Evolutionary conservation across 805 yeast genomes (phyloP), one percentile per base, ranked within the genome.

Genomic region (Sugiyamaella valdiviana): DNA sequence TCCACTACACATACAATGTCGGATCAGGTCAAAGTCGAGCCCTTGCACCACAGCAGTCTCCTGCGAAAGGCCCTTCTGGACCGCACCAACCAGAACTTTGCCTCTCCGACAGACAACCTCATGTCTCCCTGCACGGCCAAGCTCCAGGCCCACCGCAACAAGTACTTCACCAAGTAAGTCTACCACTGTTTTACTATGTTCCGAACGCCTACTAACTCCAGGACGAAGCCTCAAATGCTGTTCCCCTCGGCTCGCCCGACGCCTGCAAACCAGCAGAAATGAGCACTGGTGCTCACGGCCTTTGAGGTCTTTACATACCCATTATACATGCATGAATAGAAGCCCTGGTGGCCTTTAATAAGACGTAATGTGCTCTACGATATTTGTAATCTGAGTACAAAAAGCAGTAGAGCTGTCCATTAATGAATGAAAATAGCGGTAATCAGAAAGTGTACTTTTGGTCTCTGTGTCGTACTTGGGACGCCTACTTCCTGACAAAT

Each of bases 111-210:
- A 2, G 85, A 79, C 56, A 74, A 68, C 43, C 53, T 78, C 53
- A 61, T 79, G 62, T 77, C 82, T 2, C 83, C 84, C 23, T 76
- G 82, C 57, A 71, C 82, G 1, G 75, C 76, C 53, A 79, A 76
- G 60, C 62, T 79, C 51, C 75, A 62, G 51, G 74, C 73, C 35
- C 80, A 77, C 54, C 75, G 72, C 61, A 64, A 60, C 58, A 62
- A 69, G 57, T 74, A 68, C 52, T 58, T 63, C 47, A 61, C 63
- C 36, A 64, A 58, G 73, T 67, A 58, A 44, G 72, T 58, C 21
- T 21, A 15, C 12, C 2, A 3, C n/a, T 14, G 22, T 15, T 16
- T n/a, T 26, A 14, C 16, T 22, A 7, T 17, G 14, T 9, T 9
- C 6, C 2, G 5, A 14, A 10, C 9, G 10, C 2, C 9, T n/a